These are phyloP conservation scores for Petunia hybrid DNA, from an alignment of 305 asterid species.

Conservation along the genomic window DNA sequence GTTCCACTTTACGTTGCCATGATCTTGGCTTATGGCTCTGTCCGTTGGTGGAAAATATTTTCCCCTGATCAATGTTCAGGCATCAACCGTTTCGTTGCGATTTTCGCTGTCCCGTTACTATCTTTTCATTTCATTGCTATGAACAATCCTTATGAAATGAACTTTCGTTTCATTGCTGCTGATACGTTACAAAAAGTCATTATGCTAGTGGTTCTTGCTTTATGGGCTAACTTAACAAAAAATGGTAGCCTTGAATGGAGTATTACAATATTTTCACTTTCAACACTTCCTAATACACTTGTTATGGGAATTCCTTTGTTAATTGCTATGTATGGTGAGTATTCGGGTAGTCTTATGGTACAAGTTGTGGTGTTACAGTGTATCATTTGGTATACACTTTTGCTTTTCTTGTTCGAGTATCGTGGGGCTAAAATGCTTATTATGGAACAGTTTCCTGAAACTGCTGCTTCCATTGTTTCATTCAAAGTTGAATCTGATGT, in stretches of 20 bases:
- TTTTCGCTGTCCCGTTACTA: constrained; percentile 91
- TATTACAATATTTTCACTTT: constrained; percentile 82
- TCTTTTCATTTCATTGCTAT: constrained; percentile 90
- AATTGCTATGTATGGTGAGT: constrained; percentile 81
- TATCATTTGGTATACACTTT: constrained; percentile 89
- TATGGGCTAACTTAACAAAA: constrained; percentile 76
- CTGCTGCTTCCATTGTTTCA: constrained; percentile 88
- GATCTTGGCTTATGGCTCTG: constrained; percentile 95
- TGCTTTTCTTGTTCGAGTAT: constrained; percentile 83
- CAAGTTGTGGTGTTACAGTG: constrained; percentile 94
- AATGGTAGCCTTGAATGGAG: constrained; percentile 95
- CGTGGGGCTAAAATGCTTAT: constrained; percentile 91
- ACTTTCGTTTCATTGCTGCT: constrained; percentile 93
- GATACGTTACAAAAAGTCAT: constrained; percentile 82
- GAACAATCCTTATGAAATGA: constrained; percentile 84
- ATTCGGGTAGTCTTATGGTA: constrained; percentile 81
- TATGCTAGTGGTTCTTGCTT: constrained; percentile 64
- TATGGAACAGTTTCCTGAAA: constrained; percentile 90
- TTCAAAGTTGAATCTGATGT: constrained; percentile 96
- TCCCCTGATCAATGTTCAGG: constrained; percentile 98
- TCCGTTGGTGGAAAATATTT: constrained; percentile 97
- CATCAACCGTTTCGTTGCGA: constrained; percentile 89
- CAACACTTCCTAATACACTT: constrained; percentile 89
- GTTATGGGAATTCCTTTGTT: constrained; percentile 94
- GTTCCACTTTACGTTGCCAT: constrained; percentile 92